phyloP scores from a whole-genome alignment of 140 eudicot species.

The Erigeron philadelphicus region DNA sequence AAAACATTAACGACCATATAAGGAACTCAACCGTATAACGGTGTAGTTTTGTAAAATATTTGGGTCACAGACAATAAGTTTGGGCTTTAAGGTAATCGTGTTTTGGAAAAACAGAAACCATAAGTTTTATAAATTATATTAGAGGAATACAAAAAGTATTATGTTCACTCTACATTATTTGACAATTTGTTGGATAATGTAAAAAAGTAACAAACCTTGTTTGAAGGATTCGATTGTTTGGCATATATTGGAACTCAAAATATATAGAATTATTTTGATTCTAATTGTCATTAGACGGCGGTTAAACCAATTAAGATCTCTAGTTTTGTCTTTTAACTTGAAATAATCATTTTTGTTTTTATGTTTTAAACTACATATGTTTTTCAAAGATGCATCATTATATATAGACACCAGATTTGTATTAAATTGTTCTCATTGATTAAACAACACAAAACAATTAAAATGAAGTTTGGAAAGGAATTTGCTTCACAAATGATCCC shows the following conservation, averaged over 20 bases:
- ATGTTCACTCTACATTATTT: background rate
- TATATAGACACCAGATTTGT: too few species aligned
- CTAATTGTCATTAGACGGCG: background rate
- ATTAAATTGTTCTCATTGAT: background rate
- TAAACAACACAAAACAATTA: background rate
- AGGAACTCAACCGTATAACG: constrained; percentile 14
- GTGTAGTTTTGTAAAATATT: background rate
- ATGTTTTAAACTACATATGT: background rate
- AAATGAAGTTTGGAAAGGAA: constrained; percentile 68
- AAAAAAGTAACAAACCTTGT: background rate
- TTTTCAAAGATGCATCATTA: constrained; percentile 10
- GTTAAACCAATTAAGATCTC: constrained; percentile 22
- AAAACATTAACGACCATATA: constrained; percentile 20
- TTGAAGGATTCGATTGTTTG: constrained; percentile 21
- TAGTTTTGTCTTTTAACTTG: constrained; percentile 16
- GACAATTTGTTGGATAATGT: constrained; percentile 18
- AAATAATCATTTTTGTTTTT: background rate
- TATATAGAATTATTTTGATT: background rate
- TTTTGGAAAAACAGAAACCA: too few species aligned
- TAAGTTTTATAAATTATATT: too few species aligned
- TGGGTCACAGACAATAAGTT: too few species aligned
- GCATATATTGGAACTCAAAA: background rate
- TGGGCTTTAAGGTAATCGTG: too few species aligned
- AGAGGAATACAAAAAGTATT: too few species aligned
- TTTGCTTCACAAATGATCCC: constrained; percentile 66